Evolutionary conservation across 2,329 filamentous ascomycete genomes (phyloP).

Genomic region (Diplodia sapinea): DNA sequence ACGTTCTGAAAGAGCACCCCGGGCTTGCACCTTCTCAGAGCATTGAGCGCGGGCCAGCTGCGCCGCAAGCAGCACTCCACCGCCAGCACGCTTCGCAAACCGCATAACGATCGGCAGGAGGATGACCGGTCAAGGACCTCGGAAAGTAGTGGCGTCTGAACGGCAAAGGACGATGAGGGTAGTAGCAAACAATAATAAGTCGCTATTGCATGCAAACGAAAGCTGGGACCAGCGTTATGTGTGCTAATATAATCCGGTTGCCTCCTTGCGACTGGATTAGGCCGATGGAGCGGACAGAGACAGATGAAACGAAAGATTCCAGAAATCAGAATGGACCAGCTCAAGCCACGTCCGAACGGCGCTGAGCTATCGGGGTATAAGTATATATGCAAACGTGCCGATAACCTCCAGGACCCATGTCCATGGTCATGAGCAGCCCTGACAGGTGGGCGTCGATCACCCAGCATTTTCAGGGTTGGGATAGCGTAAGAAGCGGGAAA

Average conservation of each 20-base stretch:
- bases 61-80: not conserved
- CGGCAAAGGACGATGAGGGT: not conserved
- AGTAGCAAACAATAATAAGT: not conserved
- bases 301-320: not conserved
- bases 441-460: not conserved
- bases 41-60: conserved; percentile 8
- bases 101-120: conserved; percentile 16
- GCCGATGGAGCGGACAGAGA: not conserved
- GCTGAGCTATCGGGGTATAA: not conserved
- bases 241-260: not conserved
- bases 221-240: not conserved
- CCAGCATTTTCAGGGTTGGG: not conserved
- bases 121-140: too few species aligned
- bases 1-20: conserved; percentile 7
- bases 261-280: too few species aligned
- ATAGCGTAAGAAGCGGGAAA: not conserved
- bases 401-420: conserved; percentile 5
- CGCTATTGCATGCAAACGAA: not conserved
- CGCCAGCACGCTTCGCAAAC: conserved; percentile 9
- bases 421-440: conserved; percentile 15
- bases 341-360: not conserved
- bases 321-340: not conserved
- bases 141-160: too few species aligned
- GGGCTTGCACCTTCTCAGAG: not conserved
- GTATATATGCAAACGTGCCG: conserved; percentile 1